These are phyloP conservation scores for Trypanosoma lewisi DNA, from an alignment of 208 protist genomes.

Conservation along the genomic window DNA sequence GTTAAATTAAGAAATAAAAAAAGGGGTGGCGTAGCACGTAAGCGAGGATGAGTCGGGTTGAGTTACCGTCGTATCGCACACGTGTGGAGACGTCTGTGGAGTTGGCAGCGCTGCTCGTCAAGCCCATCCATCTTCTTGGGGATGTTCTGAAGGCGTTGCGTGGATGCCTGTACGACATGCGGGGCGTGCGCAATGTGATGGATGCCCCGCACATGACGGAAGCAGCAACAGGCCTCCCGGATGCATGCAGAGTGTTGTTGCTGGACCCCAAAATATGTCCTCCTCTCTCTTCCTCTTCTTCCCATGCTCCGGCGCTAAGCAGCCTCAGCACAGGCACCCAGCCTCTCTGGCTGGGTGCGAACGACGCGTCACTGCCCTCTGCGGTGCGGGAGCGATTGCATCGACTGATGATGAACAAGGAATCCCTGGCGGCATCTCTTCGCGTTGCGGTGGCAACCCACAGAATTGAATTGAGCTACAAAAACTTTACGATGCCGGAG, in stretches of 20 bases:
- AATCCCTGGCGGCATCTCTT: neutral
- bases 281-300: neutral
- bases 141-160: constrained; percentile 49
- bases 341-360: neutral
- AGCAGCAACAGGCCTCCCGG: neutral
- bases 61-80: constrained; percentile 21
- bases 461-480: constrained; percentile 47
- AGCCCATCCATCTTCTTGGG: constrained; percentile 32
- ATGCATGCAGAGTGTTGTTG: constrained; percentile 1
- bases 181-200: constrained; percentile 61
- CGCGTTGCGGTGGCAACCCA: constrained; percentile 33
- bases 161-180: constrained; percentile 48
- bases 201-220: constrained; percentile 24
- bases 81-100: constrained; percentile 26
- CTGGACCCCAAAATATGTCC: constrained; percentile 4
- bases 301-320: too few species aligned
- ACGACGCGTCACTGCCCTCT: constrained; percentile 17
- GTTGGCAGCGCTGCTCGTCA: constrained; percentile 47
- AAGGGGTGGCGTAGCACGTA: too few species aligned
- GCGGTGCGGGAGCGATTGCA: constrained; percentile 17
- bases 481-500: constrained; percentile 86
- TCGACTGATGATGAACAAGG: neutral
- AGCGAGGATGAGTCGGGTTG: neutral
- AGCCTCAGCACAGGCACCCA: neutral
- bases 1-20: too few species aligned